phyloP scores from a whole-genome alignment of 2,329 filamentous ascomycete species.

The Arachnopeziza araneosa region DNA sequence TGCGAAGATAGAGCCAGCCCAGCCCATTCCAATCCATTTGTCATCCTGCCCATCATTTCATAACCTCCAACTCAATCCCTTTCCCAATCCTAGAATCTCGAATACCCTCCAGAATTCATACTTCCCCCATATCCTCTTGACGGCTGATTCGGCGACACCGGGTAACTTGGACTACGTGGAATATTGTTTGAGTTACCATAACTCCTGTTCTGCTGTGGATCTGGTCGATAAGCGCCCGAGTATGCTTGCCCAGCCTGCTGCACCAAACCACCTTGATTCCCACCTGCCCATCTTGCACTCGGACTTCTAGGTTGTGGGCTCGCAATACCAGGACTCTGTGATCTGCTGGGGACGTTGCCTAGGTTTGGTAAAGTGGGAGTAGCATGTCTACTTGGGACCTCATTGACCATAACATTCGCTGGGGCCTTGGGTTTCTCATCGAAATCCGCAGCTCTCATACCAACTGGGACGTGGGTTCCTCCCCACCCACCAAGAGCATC shows the following conservation, averaged over 20 bases:
- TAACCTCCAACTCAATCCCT: not conserved
- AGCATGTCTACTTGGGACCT: not conserved
- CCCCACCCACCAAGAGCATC: constrained; percentile 27
- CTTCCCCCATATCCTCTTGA: not conserved
- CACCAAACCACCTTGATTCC: not conserved
- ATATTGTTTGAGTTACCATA: not conserved
- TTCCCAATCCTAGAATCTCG: not conserved
- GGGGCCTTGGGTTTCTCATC: not conserved
- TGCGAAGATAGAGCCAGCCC: not conserved
- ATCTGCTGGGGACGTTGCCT: not conserved
- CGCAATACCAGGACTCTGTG: not conserved
- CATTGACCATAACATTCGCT: not conserved
- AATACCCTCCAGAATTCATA: not conserved
- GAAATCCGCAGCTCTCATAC: not conserved
- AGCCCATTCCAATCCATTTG: not conserved
- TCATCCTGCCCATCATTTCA: not conserved
- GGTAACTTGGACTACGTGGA: not conserved
- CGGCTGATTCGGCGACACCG: not conserved
- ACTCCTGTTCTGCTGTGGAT: not conserved
- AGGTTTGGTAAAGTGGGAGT: not conserved
- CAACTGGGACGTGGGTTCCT: constrained; percentile 7
- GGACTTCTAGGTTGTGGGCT: not conserved
- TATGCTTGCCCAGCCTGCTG: not conserved
- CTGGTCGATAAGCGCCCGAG: not conserved
- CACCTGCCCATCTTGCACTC: not conserved